Evolutionary conservation across 2,329 filamentous ascomycete genomes (phyloP).

Genomic region (Gnomoniopsis sp.): DNA sequence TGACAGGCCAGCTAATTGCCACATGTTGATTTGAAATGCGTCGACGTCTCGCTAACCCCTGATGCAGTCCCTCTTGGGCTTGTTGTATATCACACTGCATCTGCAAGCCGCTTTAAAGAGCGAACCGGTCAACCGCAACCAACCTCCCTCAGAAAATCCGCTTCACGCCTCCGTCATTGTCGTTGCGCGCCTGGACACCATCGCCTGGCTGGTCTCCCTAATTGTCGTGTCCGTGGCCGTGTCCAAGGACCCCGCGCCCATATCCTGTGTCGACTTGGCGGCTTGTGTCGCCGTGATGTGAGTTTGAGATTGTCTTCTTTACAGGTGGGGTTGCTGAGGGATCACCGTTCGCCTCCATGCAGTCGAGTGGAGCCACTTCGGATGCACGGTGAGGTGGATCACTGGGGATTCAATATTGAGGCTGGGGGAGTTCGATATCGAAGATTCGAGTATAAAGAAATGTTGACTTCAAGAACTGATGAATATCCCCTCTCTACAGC

Average conservation of each 20-base stretch:
- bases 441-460: neutral
- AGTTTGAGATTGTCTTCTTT: slow-evolving; percentile 10
- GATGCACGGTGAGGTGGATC: slow-evolving; percentile 15
- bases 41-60: slow-evolving; percentile 1
- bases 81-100: slow-evolving; percentile 30
- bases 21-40: neutral
- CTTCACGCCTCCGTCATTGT: slow-evolving; percentile 30
- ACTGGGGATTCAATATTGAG: neutral
- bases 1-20: neutral
- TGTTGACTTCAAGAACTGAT: neutral
- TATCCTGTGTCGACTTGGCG: slow-evolving; percentile 26
- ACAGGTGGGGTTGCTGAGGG: neutral
- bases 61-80: slow-evolving; percentile 26
- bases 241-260: slow-evolving; percentile 7
- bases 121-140: slow-evolving; percentile 21
- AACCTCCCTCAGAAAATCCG: slow-evolving; percentile 24
- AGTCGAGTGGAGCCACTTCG: slow-evolving; percentile 2
- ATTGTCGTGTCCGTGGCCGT: slow-evolving; percentile 26
- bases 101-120: slow-evolving; percentile 24
- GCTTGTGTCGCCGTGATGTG: slow-evolving; percentile 24
- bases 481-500: neutral
- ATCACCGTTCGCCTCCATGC: slow-evolving; percentile 2
- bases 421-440: neutral
- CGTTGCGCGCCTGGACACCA: slow-evolving; percentile 24
- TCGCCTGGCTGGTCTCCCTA: slow-evolving; percentile 27